Evolutionary conservation across 2,329 filamentous ascomycete species (phyloP), one percentile per base, ranked within the genome.

Genomic region (Apiospora rasikravindrae): DNA sequence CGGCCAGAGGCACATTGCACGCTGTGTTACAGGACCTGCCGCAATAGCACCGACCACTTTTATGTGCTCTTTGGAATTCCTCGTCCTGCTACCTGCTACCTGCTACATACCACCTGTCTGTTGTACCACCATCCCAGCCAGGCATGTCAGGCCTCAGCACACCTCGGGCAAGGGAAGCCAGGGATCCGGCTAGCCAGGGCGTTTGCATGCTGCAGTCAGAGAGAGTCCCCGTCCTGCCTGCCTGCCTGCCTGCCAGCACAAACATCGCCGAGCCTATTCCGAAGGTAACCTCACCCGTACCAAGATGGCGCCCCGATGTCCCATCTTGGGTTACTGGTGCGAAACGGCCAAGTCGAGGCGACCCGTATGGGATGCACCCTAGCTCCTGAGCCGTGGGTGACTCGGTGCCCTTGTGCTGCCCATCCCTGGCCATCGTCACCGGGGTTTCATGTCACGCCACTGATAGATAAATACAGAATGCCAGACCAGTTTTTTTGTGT

Each of bases 391-490:
- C 57, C 57, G 53, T 61, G 19, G 26, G 16, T 37, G 7, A 14
- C 7, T 61, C 37, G 29, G 24, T 29, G 51, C 2, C 51, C 13
- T 61, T 61, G 51, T 33, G 29, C 16, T 10, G 29, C 29, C 49
- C 29, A 40, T 40, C 57, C 53, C 57, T 64, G 57, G 33, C 19
- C 33, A 64, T 64, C 57, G 57, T 64, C 57, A 40, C 57, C 33
- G 22, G 57, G 57, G 57, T 64, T 64, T 64, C 57, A 64, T 11
- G 33, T 64, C 29, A 40, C 6, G 29, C 57, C 33, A 64, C 33
- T 64, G 57, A 64, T 40, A 64, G 57, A 64, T 64, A 64, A 64
- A 64, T 64, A 64, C 57, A 64, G 57, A 64, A 64, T 64, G 33
- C 22, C 57, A 64, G 33, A n/a, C 57, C 57, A 64, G 57, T 64